phyloP scores from a whole-genome alignment of 257 asterid genomes.

The Scutellaria minor region DNA sequence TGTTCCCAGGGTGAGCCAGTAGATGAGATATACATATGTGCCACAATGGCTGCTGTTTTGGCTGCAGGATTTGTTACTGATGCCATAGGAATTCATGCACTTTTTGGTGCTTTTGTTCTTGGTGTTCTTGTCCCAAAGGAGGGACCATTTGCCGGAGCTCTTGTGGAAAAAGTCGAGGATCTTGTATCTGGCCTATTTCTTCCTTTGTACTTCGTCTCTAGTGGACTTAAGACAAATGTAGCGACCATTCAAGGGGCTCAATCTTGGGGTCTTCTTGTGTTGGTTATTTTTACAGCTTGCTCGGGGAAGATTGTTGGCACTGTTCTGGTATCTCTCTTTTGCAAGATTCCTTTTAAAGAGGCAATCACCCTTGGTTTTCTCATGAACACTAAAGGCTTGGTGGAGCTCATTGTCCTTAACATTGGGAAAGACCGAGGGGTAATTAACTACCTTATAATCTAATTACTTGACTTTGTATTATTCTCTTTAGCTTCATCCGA shows the following conservation, averaged over 20 bases:
- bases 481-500: not conserved
- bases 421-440: conserved; percentile 84
- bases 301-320: conserved; percentile 70
- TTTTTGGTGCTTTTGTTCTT: conserved; percentile 76
- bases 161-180: conserved; percentile 76
- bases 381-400: conserved; percentile 74
- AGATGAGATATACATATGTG: conserved; percentile 60
- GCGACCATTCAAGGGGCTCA: conserved; percentile 67
- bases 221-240: conserved; percentile 69
- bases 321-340: conserved; percentile 49
- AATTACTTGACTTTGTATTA: not conserved
- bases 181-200: conserved; percentile 74
- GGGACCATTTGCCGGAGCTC: conserved; percentile 65
- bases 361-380: conserved; percentile 74
- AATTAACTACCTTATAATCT: not conserved
- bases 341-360: conserved; percentile 55
- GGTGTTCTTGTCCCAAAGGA: conserved; percentile 77
- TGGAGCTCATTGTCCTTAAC: conserved; percentile 82
- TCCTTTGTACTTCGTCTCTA: conserved; percentile 71
- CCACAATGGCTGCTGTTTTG: conserved; percentile 61
- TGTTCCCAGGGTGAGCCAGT: conserved; percentile 71
- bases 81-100: conserved; percentile 75
- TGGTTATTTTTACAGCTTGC: conserved; percentile 64
- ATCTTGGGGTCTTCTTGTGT: conserved; percentile 70
- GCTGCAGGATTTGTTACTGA: conserved; percentile 75